Base-by-base conservation (phyloP, 257 asterid genomes). In the Salvia rosmarinus region DNA sequence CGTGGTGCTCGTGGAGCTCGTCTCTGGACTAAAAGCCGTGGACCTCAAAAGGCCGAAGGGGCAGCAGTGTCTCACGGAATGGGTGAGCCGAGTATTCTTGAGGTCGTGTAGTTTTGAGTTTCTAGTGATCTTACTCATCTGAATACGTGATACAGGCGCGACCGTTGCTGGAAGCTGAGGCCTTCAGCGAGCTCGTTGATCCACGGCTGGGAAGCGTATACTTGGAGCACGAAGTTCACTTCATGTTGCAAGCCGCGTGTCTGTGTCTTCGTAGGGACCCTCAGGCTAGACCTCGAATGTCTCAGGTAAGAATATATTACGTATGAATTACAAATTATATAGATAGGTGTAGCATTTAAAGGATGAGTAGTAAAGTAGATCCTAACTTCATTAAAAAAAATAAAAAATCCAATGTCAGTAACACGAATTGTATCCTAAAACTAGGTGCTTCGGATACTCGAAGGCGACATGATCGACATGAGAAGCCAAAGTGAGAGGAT, bases 1-100 rank as follows among this genome's bases (percentile, higher is more conserved):
- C 5, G 99, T 95, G 57, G 98, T 95, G 39, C 75, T 95, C 12
- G 91, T 91, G 63, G 98, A 95, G 87, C 95, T 95, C 58, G 87
- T 89, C 6, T 89, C 99, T 2, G 99, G 97, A 8, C 89, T 88
- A 49, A 89, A 89, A 79, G 97, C 98, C 6, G 90, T 94, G 68
- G 98, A 95, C 80, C 77, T 91, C 13, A 84, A 83, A 73, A 78
- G 91, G 86, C 98, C 98, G 10, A 91, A 87, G 64, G 99, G 99
- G 73, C 91, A 95, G 74, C 98, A 94, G 50, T 94, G 96, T 75
- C 95, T 95, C 28, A 79, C 98, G 0, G 99, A 89, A 84, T 95
- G 97, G 96, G 99, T 95, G 85, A 66, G 69, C 37, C 20, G n/a
- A n/a, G n/a, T n/a, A n/a, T n/a, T n/a, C n/a, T n/a, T n/a, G n/a